A percentile compares a stretch with the other conserved stretches of the same genome.
These are phyloP conservation scores for Schizothecium vesticola DNA, from an alignment of 495 filamentous ascomycete genomes.

Conservation along the genomic window DNA sequence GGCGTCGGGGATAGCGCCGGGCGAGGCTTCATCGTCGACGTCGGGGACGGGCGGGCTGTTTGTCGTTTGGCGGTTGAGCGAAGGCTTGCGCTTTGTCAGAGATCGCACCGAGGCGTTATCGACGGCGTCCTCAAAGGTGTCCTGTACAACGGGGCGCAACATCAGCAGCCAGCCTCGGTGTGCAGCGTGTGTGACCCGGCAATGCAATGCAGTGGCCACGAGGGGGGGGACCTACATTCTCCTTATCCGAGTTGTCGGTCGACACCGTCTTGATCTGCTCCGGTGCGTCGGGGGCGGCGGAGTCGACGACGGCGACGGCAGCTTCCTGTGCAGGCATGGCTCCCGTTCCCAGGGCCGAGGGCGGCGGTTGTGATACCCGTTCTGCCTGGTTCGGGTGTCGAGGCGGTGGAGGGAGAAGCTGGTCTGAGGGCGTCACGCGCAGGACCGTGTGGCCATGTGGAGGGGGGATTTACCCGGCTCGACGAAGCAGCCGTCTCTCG, in stretches of 20 bases:
- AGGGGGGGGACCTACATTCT: constrained; percentile 12
- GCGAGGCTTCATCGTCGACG: constrained; percentile 30
- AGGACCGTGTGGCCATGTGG: constrained; percentile 5
- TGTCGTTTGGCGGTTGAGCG: constrained; percentile 26
- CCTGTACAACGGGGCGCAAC: constrained; percentile 39
- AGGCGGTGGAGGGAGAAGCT: not conserved
- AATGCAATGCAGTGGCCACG: not conserved
- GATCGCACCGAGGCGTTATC: constrained; percentile 50
- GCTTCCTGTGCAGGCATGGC: constrained; percentile 16
- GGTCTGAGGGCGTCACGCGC: not conserved
- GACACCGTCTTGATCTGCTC: not conserved
- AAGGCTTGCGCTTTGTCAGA: constrained; percentile 46
- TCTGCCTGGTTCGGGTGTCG: not conserved
- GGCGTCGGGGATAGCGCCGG: constrained; percentile 11
- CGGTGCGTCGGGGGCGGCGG: not conserved
- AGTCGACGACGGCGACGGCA: not conserved
- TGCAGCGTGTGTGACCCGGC: not conserved
- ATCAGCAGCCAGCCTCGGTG: constrained; percentile 3
- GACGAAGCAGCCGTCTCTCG: not conserved
- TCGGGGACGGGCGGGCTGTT: constrained; percentile 27
- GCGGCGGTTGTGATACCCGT: constrained; percentile 1
- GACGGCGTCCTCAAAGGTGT: constrained; percentile 72
- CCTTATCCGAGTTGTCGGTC: constrained; percentile 13
- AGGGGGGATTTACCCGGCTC: not conserved
- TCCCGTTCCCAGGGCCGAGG: not conserved